Evolutionary conservation across 2,329 filamentous ascomycete genomes (phyloP).

Genomic region (Pseudogymnoascus sp.): DNA sequence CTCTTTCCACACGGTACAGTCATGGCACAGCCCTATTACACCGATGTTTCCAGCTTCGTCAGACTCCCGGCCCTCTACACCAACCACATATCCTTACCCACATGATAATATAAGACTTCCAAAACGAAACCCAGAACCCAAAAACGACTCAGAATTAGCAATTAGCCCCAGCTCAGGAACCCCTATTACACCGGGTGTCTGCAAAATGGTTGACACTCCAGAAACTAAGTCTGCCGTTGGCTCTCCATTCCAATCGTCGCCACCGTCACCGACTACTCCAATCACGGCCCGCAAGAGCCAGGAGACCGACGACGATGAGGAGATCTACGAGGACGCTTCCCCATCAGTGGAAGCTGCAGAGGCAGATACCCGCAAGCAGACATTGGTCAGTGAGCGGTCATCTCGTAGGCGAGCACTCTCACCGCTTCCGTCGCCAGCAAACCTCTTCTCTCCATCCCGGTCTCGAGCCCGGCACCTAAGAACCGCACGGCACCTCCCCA

Average conservation of each 20-base stretch:
- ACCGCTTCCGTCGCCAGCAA: slow-evolving; percentile 60
- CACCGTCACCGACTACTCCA: slow-evolving; percentile 34
- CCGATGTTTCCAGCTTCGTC: slow-evolving; percentile 44
- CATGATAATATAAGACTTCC: slow-evolving; percentile 35
- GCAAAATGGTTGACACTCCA: slow-evolving; percentile 16
- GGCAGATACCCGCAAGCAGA: neutral
- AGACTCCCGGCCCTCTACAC: slow-evolving; percentile 54
- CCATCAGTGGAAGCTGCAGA: neutral
- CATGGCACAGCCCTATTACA: slow-evolving; percentile 42
- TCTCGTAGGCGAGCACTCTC: slow-evolving; percentile 51
- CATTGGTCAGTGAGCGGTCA: slow-evolving; percentile 28
- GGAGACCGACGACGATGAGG: slow-evolving; percentile 33
- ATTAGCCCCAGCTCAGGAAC: slow-evolving; percentile 14
- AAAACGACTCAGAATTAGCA: slow-evolving; percentile 30
- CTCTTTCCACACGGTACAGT: slow-evolving; percentile 48
- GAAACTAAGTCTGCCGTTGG: slow-evolving; percentile 12
- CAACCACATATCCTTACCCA: slow-evolving; percentile 35
- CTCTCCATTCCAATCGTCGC: slow-evolving; percentile 12
- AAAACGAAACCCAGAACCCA: slow-evolving; percentile 26
- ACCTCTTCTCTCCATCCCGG: slow-evolving; percentile 49
- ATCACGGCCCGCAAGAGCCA: slow-evolving; percentile 35
- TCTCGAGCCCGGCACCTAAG: slow-evolving; percentile 35
- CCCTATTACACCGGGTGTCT: slow-evolving; percentile 20
- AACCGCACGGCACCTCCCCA: slow-evolving; percentile 45
- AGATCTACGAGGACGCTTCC: neutral